These are phyloP conservation scores for Protomyces macrosporus DNA, from an alignment of 1,139 yeast species.

Conservation along the genomic window DNA sequence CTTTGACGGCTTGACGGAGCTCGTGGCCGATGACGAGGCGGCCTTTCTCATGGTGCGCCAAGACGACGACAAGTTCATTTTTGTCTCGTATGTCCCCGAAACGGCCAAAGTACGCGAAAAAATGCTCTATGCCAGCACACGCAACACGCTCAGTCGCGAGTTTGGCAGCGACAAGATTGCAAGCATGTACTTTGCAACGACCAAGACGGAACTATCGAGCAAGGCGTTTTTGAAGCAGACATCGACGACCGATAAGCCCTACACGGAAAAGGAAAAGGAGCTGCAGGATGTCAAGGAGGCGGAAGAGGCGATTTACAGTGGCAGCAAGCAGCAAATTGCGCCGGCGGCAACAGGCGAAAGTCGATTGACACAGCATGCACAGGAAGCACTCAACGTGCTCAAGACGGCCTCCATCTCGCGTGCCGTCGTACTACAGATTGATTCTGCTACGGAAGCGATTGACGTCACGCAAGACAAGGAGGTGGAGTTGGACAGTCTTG, in stretches of 20 bases:
- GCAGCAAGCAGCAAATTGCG: constrained; percentile 29
- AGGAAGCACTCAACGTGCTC: constrained; percentile 18
- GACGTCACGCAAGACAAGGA: constrained; percentile 32
- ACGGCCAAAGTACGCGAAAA: constrained; percentile 72
- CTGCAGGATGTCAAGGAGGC: constrained; percentile 46
- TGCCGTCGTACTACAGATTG: constrained; percentile 36
- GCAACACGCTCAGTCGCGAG: constrained; percentile 64
- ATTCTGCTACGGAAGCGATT: constrained; percentile 37
- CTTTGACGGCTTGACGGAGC: constrained; percentile 41
- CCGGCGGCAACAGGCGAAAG: constrained; percentile 25
- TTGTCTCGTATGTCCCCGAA: constrained; percentile 85
- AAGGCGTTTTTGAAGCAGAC: constrained; percentile 46
- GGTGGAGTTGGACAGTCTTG: constrained; percentile 36
- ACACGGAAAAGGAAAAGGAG: constrained; percentile 59
- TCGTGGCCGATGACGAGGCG: constrained; percentile 51
- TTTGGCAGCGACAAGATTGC: constrained; percentile 63
- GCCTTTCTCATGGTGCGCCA: constrained; percentile 53
- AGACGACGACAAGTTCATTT: constrained; percentile 44
- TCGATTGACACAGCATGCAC: constrained; percentile 1
- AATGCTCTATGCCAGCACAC: constrained; percentile 91
- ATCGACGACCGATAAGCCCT: constrained; percentile 44
- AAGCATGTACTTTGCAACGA: constrained; percentile 55
- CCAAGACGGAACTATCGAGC: constrained; percentile 52
- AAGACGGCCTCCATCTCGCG: constrained; percentile 9
- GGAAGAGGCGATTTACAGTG: constrained; percentile 31